These are phyloP conservation scores for Aspergillus alliaceus DNA, from an alignment of 2,329 filamentous ascomycete genomes.

Conservation along the genomic window DNA sequence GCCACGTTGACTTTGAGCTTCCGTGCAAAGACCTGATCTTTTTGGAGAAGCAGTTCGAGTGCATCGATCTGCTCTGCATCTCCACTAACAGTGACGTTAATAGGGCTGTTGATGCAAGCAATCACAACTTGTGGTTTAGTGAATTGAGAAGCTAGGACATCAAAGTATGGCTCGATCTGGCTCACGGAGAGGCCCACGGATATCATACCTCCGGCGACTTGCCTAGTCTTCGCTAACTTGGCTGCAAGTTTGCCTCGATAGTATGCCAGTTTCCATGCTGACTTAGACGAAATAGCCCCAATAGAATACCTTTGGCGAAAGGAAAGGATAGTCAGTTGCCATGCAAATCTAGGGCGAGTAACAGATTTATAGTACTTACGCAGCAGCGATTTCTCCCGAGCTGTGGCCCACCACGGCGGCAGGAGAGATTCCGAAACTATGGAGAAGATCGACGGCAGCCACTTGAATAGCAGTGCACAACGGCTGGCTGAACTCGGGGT, in stretches of 20 bases:
- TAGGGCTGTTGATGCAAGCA: slow-evolving; percentile 27
- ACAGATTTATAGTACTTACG: too few relatives aligned
- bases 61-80: slow-evolving; percentile 5
- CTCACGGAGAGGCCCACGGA: slow-evolving; percentile 17
- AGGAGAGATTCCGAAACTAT: slow-evolving; percentile 19
- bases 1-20: neutral
- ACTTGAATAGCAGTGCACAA: slow-evolving; percentile 26
- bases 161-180: too few relatives aligned
- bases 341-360: too few relatives aligned
- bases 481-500: slow-evolving; percentile 28
- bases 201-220: too few relatives aligned
- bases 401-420: slow-evolving; percentile 29
- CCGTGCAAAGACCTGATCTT: neutral
- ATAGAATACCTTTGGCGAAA: too few relatives aligned
- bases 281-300: slow-evolving; percentile 1
- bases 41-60: slow-evolving; percentile 4
- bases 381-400: slow-evolving; percentile 32
- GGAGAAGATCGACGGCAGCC: slow-evolving; percentile 25
- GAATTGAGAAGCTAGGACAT: too few relatives aligned
- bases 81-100: slow-evolving; percentile 24
- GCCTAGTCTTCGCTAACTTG: too few relatives aligned
- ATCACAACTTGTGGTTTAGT: slow-evolving; percentile 12
- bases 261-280: neutral
- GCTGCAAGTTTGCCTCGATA: slow-evolving; percentile 17
- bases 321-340: too few relatives aligned